These are phyloP conservation scores for Conringia planisiliqua DNA, from an alignment of 345 rosid species.

Conservation along the genomic window DNA sequence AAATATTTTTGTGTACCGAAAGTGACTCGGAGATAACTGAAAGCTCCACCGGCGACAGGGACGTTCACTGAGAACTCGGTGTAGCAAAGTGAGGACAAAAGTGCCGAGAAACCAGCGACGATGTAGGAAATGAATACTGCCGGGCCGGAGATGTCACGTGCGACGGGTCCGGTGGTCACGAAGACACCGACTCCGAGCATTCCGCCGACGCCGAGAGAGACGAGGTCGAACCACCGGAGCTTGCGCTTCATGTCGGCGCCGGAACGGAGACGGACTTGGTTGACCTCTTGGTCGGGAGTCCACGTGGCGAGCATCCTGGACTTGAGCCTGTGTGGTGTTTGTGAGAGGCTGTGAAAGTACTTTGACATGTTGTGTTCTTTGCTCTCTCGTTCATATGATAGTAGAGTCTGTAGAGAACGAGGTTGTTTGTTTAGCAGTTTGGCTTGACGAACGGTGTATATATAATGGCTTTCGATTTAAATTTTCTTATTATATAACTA, in stretches of 20 bases:
- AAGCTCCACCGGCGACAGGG: slow-evolving; percentile 97
- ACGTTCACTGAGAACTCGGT: slow-evolving; percentile 88
- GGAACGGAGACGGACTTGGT: slow-evolving; percentile 80
- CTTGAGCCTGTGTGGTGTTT: slow-evolving; percentile 78
- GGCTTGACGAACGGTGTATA: slow-evolving; percentile 5
- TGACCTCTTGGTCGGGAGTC: slow-evolving; percentile 88
- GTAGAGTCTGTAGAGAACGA: not conserved
- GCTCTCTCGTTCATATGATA: not conserved
- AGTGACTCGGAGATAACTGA: slow-evolving; percentile 88
- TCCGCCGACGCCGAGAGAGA: slow-evolving; percentile 92
- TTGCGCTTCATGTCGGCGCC: slow-evolving; percentile 96
- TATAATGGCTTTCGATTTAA: not conserved
- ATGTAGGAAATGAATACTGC: slow-evolving; percentile 81
- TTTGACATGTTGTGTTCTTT: slow-evolving; percentile 14
- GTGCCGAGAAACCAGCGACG: slow-evolving; percentile 78
- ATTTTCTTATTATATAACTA: not conserved
- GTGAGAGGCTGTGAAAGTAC: slow-evolving; percentile 66
- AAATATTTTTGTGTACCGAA: slow-evolving; percentile 50
- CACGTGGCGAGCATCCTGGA: slow-evolving; percentile 88
- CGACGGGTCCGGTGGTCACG: slow-evolving; percentile 78
- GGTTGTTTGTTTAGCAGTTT: not conserved
- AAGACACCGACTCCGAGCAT: slow-evolving; percentile 97
- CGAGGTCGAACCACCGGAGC: slow-evolving; percentile 73
- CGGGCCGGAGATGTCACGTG: slow-evolving; percentile 62
- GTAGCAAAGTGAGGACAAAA: slow-evolving; percentile 89